Evolutionary conservation across 139 green algal genomes (phyloP).

Genomic region (Coccomyxa sp.): DNA sequence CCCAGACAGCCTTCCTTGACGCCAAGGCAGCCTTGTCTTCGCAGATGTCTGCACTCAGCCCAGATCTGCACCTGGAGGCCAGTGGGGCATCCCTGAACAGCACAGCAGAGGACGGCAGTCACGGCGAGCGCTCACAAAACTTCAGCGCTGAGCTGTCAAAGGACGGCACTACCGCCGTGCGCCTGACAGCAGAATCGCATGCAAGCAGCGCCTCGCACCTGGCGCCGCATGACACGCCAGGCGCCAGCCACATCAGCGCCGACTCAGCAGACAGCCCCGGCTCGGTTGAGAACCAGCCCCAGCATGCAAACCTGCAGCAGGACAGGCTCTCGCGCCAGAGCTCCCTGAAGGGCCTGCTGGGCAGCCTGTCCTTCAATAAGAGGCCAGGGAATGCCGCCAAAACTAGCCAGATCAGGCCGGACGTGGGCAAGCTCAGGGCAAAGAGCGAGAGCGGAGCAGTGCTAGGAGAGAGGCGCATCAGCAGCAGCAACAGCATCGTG

Average conservation of each 20-base stretch:
- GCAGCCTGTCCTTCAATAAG: not conserved
- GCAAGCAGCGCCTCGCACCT: not conserved
- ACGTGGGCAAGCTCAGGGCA: too few relatives aligned
- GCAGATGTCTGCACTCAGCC: too few relatives aligned
- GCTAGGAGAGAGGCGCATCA: too few relatives aligned
- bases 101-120: not conserved
- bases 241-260: too few relatives aligned
- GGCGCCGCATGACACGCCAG: not conserved
- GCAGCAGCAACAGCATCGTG: too few relatives aligned
- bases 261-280: not conserved
- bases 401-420: too few relatives aligned
- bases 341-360: not conserved
- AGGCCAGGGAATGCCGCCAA: too few relatives aligned
- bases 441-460: too few relatives aligned
- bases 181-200: not conserved
- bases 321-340: not conserved
- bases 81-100: not conserved
- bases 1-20: too few relatives aligned
- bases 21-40: too few relatives aligned
- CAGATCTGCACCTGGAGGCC: too few relatives aligned
- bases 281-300: not conserved
- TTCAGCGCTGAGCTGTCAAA: not conserved
- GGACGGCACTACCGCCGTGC: not conserved
- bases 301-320: not conserved
- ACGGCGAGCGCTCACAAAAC: not conserved